A percentile compares a stretch with the other conserved stretches of the same genome.
Evolutionary conservation across 495 filamentous ascomycete genomes (phyloP).

Genomic region (Endocarpon pusillum): DNA sequence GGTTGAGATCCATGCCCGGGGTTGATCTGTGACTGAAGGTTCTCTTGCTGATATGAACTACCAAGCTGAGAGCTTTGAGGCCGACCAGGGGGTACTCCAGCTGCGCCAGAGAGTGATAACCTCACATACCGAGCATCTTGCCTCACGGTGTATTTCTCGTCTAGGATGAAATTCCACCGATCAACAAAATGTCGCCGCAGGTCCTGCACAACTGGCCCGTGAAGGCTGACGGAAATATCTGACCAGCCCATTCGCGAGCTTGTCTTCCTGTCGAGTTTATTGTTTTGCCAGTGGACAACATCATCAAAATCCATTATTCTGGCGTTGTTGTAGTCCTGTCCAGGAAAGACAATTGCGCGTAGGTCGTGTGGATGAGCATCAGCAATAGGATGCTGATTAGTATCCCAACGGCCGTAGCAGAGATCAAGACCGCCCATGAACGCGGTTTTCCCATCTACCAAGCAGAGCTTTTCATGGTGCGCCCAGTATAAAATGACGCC

Average conservation of each 20-base stretch:
- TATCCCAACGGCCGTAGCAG: constrained; percentile 50
- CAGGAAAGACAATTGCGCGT: constrained; percentile 60
- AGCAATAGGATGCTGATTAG: constrained; percentile 58
- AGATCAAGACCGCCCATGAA: constrained; percentile 71
- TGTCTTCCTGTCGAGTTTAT: constrained; percentile 66
- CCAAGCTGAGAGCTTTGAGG: constrained; percentile 4
- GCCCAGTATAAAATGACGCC: constrained; percentile 86
- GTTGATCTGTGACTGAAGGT: constrained; percentile 5
- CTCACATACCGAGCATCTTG: constrained; percentile 43
- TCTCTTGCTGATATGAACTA: constrained; percentile 5
- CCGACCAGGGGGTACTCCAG: constrained; percentile 6
- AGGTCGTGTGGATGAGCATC: constrained; percentile 72
- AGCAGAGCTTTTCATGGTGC: constrained; percentile 84
- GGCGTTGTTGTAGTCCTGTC: constrained; percentile 93
- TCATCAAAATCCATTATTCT: constrained; percentile 75
- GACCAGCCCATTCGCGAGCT: constrained; percentile 89
- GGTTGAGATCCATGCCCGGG: constrained; percentile 2
- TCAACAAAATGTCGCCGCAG: constrained; percentile 66
- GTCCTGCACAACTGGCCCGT: constrained; percentile 65
- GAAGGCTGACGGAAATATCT: constrained; percentile 67
- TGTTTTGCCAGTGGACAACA: constrained; percentile 67
- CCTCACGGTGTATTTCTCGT: constrained; percentile 58
- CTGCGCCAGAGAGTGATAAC: constrained; percentile 25
- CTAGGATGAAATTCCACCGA: constrained; percentile 87
- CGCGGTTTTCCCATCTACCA: constrained; percentile 61